Conservation (phyloP, 192 early-diverging fungal genomes). For the Polychytrium aggregatum region DNA sequence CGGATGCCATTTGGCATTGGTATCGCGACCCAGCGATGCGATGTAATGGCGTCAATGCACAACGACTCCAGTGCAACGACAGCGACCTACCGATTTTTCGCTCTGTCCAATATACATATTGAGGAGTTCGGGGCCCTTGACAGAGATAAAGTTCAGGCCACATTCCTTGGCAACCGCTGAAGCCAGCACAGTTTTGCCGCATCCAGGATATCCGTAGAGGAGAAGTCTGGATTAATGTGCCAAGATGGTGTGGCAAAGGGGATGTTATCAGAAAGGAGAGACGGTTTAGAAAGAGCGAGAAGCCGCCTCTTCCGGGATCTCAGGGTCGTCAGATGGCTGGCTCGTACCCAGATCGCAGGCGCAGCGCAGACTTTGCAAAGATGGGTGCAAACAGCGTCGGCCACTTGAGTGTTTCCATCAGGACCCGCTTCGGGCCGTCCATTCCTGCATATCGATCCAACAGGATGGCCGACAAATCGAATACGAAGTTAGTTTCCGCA, state of each 20-base stretch:
- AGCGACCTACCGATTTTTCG: conserved; percentile 67
- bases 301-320: neutral
- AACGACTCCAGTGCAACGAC: too few species aligned
- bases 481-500: too few species aligned
- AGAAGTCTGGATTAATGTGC: conserved; percentile 67
- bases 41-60: too few species aligned
- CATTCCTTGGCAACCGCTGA: conserved; percentile 94
- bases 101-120: conserved; percentile 99
- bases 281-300: too few species aligned
- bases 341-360: conserved; percentile 74
- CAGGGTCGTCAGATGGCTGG: neutral
- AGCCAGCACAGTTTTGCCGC: conserved; percentile 93
- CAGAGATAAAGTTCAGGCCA: conserved; percentile 91
- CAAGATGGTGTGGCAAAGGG: too few species aligned
- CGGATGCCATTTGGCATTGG: too few species aligned
- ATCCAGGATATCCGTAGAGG: conserved; percentile 95
- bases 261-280: too few species aligned
- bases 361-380: conserved; percentile 76
- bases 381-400: conserved; percentile 86
- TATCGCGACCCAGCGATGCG: too few species aligned
- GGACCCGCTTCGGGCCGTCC: conserved; percentile 60
- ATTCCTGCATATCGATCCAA: conserved; percentile 45
- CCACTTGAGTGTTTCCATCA: conserved; percentile 91
- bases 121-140: conserved; percentile 94
- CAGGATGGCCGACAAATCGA: conserved; percentile 1